A percentile compares a stretch with the other conserved stretches of the same genome.
Evolutionary conservation across 805 yeast genomes (phyloP).

Genomic region (Lipomyces sp.): DNA sequence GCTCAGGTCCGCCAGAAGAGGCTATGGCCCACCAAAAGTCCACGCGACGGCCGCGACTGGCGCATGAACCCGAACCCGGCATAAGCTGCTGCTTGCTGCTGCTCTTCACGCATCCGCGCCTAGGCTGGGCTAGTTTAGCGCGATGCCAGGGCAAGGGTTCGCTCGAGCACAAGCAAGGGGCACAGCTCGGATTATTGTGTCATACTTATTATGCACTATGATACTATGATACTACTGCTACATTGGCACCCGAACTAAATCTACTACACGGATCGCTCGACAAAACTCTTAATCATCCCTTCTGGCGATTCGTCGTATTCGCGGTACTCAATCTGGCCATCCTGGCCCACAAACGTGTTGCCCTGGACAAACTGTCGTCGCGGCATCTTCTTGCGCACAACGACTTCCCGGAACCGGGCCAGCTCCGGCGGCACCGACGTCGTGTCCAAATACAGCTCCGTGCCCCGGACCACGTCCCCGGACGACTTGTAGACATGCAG

Average conservation of each 20-base stretch:
- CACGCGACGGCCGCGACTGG: no score
- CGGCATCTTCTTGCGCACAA: constrained; percentile 74
- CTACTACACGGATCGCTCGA: constrained; percentile 59
- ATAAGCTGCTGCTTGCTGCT: no score
- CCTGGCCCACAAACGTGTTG: constrained; percentile 58
- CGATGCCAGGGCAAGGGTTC: no score
- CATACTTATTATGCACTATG: no score
- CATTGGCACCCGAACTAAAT: background rate
- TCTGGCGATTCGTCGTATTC: constrained; percentile 75
- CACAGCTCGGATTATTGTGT: no score
- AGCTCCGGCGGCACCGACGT: constrained; percentile 65
- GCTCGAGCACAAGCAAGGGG: no score
- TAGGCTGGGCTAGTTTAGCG: no score
- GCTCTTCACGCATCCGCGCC: no score
- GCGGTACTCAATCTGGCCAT: constrained; percentile 56
- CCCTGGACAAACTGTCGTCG: constrained; percentile 85
- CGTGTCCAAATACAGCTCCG: constrained; percentile 64
- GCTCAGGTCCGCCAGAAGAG: no score
- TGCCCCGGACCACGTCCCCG: constrained; percentile 71
- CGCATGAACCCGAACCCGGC: no score
- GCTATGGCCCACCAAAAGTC: no score
- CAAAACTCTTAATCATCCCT: constrained; percentile 81
- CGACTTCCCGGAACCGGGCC: constrained; percentile 67
- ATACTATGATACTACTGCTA: no score
- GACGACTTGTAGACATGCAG: constrained; percentile 81